Base-by-base conservation (phyloP, 2,329 filamentous ascomycete genomes). In the Aplosporella prunicola region DNA sequence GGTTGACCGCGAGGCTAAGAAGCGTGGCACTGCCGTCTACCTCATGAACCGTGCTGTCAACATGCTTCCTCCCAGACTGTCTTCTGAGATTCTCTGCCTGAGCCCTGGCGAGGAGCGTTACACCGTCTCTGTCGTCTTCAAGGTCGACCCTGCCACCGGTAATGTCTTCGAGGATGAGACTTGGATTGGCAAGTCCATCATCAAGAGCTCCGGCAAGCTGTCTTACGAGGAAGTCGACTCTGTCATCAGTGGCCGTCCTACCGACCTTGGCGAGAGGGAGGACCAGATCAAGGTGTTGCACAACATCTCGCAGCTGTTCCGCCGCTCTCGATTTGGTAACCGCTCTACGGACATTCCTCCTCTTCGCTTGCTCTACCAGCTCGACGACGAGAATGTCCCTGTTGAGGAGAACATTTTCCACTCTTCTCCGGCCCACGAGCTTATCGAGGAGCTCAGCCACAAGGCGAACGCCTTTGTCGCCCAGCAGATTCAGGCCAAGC, bases 371-470 rank as follows among this genome's bases (percentile, higher is more conserved):
- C 69, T 96, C 44, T 87, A 94, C 62, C 88, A 94, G 63, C 73
- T 96, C 26, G 91, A 98, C 50, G 91, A 98, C 50, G 91, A 98
- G 69, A 96, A 96, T 60, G 86, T 95, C 36, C 91, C 89, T 2
- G 88, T 96, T 26, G 87, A 94, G 65, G 78, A 86, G 58, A 98
- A 96, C 65, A 83, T 98, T 46, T 98, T 96, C 54, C 81, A 95
- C 58, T 89, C 85, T 20, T 86, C 85, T 9, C 71, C 80, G 8
- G 85, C 88, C 3, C 86, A 93, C 45, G 89, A 96, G 64, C 76
- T 96, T 45, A 85, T 95, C 29, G 91, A 98, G 60, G 91, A 98
- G 66, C 70, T 98, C 36, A 81, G 86, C 65, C 83, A 94, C 70
- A 93, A 93, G 68, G 83, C 85, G 41, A 96, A 98, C 58, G 74